Conservation (phyloP, 352 stramenopile species). For the Phytophthora cactorum region DNA sequence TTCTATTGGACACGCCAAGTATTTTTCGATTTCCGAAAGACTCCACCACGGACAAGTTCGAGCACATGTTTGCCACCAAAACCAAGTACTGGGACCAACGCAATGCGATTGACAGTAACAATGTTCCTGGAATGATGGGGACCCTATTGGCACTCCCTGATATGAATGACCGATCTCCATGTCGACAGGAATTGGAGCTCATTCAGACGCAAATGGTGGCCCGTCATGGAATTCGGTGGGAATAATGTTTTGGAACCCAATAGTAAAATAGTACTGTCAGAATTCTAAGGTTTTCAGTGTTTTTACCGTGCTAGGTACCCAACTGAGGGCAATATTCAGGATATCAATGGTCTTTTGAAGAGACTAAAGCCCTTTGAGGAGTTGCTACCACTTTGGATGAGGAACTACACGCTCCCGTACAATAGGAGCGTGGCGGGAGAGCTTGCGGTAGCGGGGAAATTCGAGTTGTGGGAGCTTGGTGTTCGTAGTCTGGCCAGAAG, state of each 20-base stretch:
- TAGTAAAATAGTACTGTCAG: neutral
- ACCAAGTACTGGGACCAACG: conserved; percentile 66
- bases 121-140: neutral
- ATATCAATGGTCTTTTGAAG: conserved; percentile 54
- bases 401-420: conserved; percentile 72
- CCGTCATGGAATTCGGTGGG: conserved; percentile 67
- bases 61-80: conserved; percentile 60
- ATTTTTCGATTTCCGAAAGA: conserved; percentile 1
- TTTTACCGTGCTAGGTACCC: conserved; percentile 48
- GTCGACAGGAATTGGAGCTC: conserved; percentile 44
- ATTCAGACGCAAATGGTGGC: conserved; percentile 69
- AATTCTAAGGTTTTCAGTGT: neutral
- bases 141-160: conserved; percentile 21
- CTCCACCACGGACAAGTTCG: conserved; percentile 16
- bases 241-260: neutral
- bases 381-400: conserved; percentile 60
- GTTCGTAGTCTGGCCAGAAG: conserved; percentile 29
- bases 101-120: neutral
- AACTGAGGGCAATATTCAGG: conserved; percentile 51
- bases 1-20: conserved; percentile 1
- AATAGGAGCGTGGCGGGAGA: conserved; percentile 56
- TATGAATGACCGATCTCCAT: neutral
- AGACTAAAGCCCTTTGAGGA: conserved; percentile 46
- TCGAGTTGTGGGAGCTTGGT: conserved; percentile 49
- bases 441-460: conserved; percentile 41